phyloP scores from a whole-genome alignment of 768 basidiomycete genomes.

The Hygrophorus russula region DNA sequence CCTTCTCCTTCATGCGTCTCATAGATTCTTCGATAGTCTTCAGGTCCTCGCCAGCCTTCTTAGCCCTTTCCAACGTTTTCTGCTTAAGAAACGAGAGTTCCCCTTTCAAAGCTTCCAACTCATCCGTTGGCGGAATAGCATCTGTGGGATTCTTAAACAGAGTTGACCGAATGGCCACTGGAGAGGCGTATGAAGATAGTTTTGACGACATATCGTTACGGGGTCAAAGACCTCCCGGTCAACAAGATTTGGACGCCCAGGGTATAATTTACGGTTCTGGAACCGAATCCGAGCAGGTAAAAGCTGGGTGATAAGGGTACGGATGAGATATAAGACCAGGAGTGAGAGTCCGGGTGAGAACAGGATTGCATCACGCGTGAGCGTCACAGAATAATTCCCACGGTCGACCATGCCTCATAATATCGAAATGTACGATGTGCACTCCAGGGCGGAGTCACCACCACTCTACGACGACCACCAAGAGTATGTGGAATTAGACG shows the following conservation, averaged over 20 bases:
- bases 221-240: not conserved
- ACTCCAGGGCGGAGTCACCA: no score
- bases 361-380: no score
- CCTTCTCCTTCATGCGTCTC: conserved; percentile 66
- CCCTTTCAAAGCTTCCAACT: conserved; percentile 51
- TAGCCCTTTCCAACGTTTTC: conserved; percentile 47
- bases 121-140: conserved; percentile 58
- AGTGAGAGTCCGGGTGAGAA: not conserved
- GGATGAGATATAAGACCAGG: not conserved
- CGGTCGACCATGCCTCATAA: no score
- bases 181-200: conserved; percentile 37
- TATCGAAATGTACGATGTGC: no score
- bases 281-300: conserved; percentile 8
- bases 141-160: conserved; percentile 58
- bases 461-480: conserved; percentile 5
- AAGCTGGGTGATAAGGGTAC: conserved; percentile 3
- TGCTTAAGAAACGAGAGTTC: conserved; percentile 49
- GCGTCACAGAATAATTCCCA: no score
- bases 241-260: conserved; percentile 4
- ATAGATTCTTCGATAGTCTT: conserved; percentile 66
- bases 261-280: conserved; percentile 8
- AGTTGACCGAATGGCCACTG: conserved; percentile 41
- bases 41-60: conserved; percentile 70
- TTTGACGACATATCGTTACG: conserved; percentile 46
- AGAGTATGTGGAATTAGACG: conserved; percentile 23